Conservation (phyloP, 192 early-diverging fungal species). For the Entomortierella beljakovae region DNA sequence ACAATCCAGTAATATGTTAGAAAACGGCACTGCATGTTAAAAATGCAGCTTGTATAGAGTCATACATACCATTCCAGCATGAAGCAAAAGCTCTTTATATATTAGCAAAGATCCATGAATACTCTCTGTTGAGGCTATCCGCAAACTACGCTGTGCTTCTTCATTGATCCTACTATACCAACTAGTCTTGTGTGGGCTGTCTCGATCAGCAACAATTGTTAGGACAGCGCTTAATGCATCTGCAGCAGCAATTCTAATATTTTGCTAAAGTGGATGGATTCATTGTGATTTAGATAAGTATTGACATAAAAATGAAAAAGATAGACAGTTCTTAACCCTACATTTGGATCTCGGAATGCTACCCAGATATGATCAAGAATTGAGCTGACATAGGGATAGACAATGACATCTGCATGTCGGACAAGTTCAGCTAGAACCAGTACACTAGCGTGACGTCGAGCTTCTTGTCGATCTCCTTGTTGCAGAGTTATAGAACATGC, state of each 20-base stretch:
- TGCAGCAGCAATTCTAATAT: slow-evolving; percentile 85
- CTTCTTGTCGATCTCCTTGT: slow-evolving; percentile 77
- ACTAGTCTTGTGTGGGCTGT: slow-evolving; percentile 65
- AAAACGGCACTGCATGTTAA: background rate
- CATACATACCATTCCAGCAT: slow-evolving; percentile 77
- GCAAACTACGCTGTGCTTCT: slow-evolving; percentile 81
- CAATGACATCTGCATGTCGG: slow-evolving; percentile 80
- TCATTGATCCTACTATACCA: slow-evolving; percentile 88
- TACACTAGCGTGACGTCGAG: slow-evolving; percentile 82
- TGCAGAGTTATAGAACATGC: background rate
- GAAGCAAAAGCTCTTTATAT: slow-evolving; percentile 80
- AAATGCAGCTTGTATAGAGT: background rate
- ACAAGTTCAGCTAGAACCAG: slow-evolving; percentile 81
- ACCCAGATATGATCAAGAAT: slow-evolving; percentile 90
- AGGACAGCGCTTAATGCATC: slow-evolving; percentile 84
- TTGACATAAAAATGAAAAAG: background rate
- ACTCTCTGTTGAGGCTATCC: slow-evolving; percentile 75
- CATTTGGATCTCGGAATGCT: slow-evolving; percentile 83
- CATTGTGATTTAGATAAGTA: background rate
- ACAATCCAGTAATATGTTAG: background rate
- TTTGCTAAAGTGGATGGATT: slow-evolving; percentile 17
- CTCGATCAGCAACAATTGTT: slow-evolving; percentile 81
- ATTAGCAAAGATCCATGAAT: slow-evolving; percentile 90
- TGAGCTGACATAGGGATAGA: slow-evolving; percentile 83
- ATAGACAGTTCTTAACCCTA: slow-evolving; percentile 8